Percentiles rank a stretch among this genome's conserved stretches.
Evolutionary conservation across 2,329 filamentous ascomycete species (phyloP).

Genomic region (Chaetomium globosum): DNA sequence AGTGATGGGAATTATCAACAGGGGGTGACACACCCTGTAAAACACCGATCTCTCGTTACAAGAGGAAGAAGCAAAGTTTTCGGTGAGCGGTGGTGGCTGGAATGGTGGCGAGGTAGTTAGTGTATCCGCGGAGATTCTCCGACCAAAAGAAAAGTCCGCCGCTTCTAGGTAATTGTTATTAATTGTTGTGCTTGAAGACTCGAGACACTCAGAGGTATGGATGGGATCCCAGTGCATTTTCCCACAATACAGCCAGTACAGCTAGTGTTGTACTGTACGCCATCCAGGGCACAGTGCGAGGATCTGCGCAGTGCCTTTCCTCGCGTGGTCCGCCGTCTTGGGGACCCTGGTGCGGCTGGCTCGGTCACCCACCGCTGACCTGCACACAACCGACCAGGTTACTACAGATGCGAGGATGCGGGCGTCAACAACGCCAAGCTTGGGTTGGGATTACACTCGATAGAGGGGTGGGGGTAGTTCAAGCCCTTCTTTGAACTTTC

Average conservation of each 20-base stretch:
- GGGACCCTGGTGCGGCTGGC: constrained; percentile 20
- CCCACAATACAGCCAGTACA: neutral
- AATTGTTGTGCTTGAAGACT: neutral
- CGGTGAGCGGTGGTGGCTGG: neutral
- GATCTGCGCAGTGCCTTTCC: constrained; percentile 15
- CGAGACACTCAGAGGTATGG: neutral
- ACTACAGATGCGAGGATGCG: constrained; percentile 19
- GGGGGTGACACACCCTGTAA: constrained; percentile 5
- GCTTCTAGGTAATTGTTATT: neutral
- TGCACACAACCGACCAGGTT: constrained; percentile 6
- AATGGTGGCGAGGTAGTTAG: neutral
- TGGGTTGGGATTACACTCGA: constrained; percentile 5
- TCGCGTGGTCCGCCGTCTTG: neutral
- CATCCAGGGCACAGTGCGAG: neutral
- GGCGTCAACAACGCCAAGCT: constrained; percentile 13
- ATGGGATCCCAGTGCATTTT: neutral
- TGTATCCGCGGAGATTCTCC: neutral
- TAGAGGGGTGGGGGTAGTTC: constrained; percentile 5
- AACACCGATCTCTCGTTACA: neutral
- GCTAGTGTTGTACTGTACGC: neutral
- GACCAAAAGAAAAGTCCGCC: neutral
- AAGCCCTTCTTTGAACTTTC: neutral
- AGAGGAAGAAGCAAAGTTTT: neutral
- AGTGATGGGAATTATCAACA: constrained; percentile 2
- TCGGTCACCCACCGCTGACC: neutral